Conservation (phyloP, 176 grass and related monocot species). For the Musa troglodytarum region DNA sequence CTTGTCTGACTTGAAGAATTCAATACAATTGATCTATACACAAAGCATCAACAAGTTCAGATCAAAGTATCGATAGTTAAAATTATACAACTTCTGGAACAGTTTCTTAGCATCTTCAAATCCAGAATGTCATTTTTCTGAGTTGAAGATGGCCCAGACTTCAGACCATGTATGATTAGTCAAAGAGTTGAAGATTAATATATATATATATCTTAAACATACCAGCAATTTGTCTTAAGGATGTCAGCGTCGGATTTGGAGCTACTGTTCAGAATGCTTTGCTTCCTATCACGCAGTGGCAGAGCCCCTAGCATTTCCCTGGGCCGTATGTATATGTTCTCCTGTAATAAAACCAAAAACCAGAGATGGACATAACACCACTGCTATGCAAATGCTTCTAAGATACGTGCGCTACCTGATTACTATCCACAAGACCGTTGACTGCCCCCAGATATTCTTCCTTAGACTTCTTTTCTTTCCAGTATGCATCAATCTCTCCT, state of each 20-base stretch:
- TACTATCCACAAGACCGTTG: no score
- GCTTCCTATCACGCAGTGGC: not conserved
- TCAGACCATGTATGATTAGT: not conserved
- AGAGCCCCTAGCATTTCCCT: not conserved
- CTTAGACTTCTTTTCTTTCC: not conserved
- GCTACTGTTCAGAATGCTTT: not conserved
- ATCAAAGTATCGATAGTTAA: no score
- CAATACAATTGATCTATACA: no score
- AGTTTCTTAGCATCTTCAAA: no score
- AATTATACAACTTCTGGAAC: no score
- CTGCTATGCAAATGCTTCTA: no score
- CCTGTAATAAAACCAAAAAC: not conserved
- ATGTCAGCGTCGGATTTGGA: not conserved
- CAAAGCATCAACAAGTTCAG: no score
- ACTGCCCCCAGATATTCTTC: not conserved
- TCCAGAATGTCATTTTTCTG: no score
- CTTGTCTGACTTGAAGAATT: no score
- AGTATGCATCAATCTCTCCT: not conserved
- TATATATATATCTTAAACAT: not conserved
- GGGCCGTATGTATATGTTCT: not conserved
- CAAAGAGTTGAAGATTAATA: not conserved
- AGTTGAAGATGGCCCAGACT: not conserved
- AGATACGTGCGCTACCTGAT: no score
- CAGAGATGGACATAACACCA: not conserved
- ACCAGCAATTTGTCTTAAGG: conserved; percentile 1